Evolutionary conservation across 2,329 filamentous ascomycete genomes (phyloP).

Genomic region (Cercospora nicotianae): DNA sequence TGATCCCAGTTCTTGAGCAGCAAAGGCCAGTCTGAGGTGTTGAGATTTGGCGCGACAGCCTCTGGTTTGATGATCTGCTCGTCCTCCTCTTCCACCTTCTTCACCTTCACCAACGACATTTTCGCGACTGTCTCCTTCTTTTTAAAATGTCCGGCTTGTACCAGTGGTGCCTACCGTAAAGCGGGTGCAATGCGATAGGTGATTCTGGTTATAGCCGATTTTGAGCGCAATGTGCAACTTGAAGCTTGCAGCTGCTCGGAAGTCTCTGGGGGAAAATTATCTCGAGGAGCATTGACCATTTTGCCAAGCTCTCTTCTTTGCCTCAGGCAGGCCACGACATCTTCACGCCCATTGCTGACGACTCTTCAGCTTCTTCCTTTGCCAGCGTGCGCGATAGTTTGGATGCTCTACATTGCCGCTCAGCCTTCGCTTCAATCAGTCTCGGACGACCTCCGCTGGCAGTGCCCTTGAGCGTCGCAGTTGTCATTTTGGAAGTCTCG

Average conservation of each 20-base stretch:
- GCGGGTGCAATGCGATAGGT: constrained; percentile 21
- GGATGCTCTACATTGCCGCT: not conserved
- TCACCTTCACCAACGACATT: constrained; percentile 41
- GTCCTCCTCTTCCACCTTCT: constrained; percentile 46
- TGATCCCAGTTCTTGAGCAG: constrained; percentile 90
- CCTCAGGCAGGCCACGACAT: not conserved
- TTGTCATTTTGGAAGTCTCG: not conserved
- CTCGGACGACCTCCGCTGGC: not conserved
- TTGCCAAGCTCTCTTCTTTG: not conserved
- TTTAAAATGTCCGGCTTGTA: constrained; percentile 21
- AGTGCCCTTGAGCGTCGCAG: not conserved
- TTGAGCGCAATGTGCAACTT: constrained; percentile 14
- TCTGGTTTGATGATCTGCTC: constrained; percentile 79
- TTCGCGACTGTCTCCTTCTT: constrained; percentile 35
- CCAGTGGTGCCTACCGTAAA: constrained; percentile 21
- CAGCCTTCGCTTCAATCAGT: not conserved
- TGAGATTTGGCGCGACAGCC: constrained; percentile 71
- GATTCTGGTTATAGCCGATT: constrained; percentile 22
- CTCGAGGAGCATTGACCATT: not conserved
- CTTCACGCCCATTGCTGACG: not conserved
- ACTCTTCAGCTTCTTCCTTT: not conserved
- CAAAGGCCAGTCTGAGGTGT: constrained; percentile 89
- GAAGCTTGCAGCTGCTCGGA: not conserved
- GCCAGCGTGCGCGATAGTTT: not conserved
- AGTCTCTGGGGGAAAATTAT: not conserved